Evolutionary conservation across 306 rosid genomes (phyloP).

Genomic region (Amphicarpaea edgeworthii): DNA sequence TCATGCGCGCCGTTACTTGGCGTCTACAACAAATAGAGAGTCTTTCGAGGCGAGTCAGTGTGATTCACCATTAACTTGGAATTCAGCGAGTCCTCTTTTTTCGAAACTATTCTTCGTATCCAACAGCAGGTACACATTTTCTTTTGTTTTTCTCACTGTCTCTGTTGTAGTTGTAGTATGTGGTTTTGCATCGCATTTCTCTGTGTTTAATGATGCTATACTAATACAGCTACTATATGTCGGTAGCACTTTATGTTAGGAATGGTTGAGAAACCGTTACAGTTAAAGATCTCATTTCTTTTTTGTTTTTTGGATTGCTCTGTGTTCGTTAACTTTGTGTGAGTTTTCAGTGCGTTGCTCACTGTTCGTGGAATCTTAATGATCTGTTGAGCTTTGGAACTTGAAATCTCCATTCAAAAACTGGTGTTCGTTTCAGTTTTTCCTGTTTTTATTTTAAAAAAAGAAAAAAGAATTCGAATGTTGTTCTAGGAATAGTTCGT

Average conservation of each 20-base stretch:
- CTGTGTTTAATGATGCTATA: background rate
- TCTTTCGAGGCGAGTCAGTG: background rate
- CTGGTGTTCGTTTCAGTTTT: background rate
- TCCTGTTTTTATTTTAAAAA: too few species aligned
- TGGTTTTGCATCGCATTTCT: background rate
- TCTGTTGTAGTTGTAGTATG: background rate
- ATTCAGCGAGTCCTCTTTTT: background rate
- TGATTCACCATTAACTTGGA: background rate
- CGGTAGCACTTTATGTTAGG: background rate
- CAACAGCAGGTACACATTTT: background rate
- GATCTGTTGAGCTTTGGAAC: background rate
- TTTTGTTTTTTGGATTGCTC: background rate
- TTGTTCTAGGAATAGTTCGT: background rate
- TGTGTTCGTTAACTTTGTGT: background rate
- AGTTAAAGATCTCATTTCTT: background rate
- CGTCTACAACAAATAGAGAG: constrained; percentile 21
- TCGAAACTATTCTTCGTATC: background rate
- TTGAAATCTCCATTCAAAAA: background rate
- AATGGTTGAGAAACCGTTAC: background rate
- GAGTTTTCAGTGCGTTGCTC: background rate
- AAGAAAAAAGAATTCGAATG: background rate
- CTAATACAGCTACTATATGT: too few species aligned
- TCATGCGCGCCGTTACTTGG: background rate
- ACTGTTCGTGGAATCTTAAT: background rate
- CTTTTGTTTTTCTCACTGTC: background rate